These are phyloP conservation scores for Symbiodinium pilosum DNA, from an alignment of 73 alveolate genomes.

Conservation along the genomic window DNA sequence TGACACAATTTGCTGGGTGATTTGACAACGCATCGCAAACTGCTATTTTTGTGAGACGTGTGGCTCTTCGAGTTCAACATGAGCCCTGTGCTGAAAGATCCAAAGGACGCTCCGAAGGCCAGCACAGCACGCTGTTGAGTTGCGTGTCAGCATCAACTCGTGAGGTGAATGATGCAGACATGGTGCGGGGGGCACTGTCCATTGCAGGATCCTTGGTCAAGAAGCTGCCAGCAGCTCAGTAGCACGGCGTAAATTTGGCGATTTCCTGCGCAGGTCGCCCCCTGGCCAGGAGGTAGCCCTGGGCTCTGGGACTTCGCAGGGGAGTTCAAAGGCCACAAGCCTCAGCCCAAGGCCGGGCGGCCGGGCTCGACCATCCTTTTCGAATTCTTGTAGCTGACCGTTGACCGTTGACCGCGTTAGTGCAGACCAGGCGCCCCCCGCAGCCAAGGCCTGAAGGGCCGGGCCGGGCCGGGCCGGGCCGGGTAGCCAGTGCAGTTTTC, in stretches of 20 bases:
- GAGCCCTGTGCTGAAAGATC: conserved; percentile 93
- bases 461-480: too few relatives aligned
- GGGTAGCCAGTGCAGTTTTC: too few relatives aligned
- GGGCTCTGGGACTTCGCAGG: conserved; percentile 94
- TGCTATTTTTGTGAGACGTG: conserved; percentile 11
- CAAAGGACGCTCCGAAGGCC: conserved; percentile 87
- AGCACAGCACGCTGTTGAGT: background rate
- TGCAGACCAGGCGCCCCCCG: too few relatives aligned
- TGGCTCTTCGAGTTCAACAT: conserved; percentile 94
- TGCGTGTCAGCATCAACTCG: background rate
- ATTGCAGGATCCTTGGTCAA: conserved; percentile 18
- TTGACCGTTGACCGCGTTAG: too few relatives aligned
- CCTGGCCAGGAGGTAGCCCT: conserved; percentile 68
- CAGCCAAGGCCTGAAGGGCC: too few relatives aligned
- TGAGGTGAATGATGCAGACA: conserved; percentile 87
- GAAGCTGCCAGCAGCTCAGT: background rate
- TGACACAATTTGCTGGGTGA: too few relatives aligned
- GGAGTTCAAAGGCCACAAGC: conserved; percentile 61
- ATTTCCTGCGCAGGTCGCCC: conserved; percentile 33
- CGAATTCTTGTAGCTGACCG: too few relatives aligned
- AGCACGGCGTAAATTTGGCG: background rate
- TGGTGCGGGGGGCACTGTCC: conserved; percentile 91
- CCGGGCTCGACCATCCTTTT: too few relatives aligned
- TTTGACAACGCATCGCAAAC: too few relatives aligned
- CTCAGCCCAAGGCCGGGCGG: conserved; percentile 36